A percentile compares a stretch with the other conserved stretches of the same genome.
Evolutionary conservation across 441 rosid species (phyloP).

Genomic region (Erodium trifolium): DNA sequence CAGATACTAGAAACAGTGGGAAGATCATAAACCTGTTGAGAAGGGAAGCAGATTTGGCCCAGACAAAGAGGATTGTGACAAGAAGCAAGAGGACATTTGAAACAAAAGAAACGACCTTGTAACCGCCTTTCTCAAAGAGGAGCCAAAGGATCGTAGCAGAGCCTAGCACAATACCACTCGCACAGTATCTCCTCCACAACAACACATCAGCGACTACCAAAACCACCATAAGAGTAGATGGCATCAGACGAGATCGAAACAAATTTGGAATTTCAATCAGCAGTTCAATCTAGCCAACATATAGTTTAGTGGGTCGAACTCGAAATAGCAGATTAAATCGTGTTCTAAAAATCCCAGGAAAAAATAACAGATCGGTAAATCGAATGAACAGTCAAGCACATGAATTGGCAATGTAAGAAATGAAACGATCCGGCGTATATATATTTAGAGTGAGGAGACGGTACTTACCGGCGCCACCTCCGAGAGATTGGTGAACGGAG

Average conservation of each 20-base stretch:
- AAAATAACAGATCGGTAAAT: background rate
- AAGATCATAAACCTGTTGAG: slow-evolving; percentile 53
- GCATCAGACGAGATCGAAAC: background rate
- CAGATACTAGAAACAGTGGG: background rate
- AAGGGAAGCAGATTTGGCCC: slow-evolving; percentile 94
- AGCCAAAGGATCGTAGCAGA: slow-evolving; percentile 57
- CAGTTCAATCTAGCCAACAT: background rate
- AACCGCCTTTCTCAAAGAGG: slow-evolving; percentile 61
- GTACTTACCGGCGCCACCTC: slow-evolving; percentile 53
- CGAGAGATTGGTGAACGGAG: slow-evolving; percentile 56
- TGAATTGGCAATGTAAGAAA: no score
- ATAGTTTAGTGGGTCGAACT: background rate
- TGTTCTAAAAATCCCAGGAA: background rate
- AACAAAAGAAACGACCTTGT: slow-evolving; percentile 48
- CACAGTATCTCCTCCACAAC: slow-evolving; percentile 53
- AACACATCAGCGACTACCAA: slow-evolving; percentile 57
- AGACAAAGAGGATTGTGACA: slow-evolving; percentile 60
- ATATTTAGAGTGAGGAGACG: slow-evolving; percentile 3
- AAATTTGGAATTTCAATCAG: background rate
- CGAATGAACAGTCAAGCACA: background rate
- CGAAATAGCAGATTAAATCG: background rate
- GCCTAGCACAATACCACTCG: slow-evolving; percentile 36
- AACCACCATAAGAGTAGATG: background rate
- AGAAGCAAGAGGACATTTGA: slow-evolving; percentile 56
- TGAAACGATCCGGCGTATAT: background rate